Evolutionary conservation across 2,329 filamentous ascomycete genomes (phyloP).

Genomic region (Cryphonectria parasitica): DNA sequence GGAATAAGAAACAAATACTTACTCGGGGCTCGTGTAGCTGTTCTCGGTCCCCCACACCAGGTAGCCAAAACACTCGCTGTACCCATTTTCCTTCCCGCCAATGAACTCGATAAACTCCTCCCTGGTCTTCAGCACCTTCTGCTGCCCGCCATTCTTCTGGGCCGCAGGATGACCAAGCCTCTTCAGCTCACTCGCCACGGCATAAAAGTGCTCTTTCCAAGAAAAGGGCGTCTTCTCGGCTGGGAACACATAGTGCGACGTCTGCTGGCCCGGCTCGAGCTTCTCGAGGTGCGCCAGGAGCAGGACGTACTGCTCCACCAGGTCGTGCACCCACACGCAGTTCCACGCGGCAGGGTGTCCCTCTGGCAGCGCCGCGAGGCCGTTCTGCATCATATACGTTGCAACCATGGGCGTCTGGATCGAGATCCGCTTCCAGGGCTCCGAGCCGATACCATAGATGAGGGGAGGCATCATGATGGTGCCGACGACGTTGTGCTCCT

Average conservation of each 20-base stretch:
- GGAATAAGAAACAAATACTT: conserved; percentile 1
- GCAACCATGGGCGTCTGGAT: conserved; percentile 29
- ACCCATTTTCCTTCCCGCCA: conserved; percentile 23
- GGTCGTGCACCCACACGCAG: conserved; percentile 29
- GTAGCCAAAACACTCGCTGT: conserved; percentile 26
- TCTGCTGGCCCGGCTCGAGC: conserved; percentile 27
- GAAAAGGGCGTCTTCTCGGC: conserved; percentile 24
- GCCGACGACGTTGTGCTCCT: conserved; percentile 26
- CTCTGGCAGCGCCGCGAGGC: conserved; percentile 21
- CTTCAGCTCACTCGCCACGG: conserved; percentile 25
- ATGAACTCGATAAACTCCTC: conserved; percentile 28
- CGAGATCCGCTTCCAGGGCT: conserved; percentile 25
- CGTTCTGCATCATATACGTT: conserved; percentile 27
- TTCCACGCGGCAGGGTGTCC: conserved; percentile 23
- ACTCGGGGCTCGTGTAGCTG: conserved; percentile 30
- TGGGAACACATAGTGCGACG: conserved; percentile 28
- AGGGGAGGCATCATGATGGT: conserved; percentile 29
- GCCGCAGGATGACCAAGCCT: conserved; percentile 23
- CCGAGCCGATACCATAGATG: conserved; percentile 26
- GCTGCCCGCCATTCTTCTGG: conserved; percentile 21
- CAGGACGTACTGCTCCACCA: conserved; percentile 25
- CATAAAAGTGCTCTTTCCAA: conserved; percentile 29
- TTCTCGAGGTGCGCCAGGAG: conserved; percentile 25
- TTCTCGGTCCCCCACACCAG: conserved; percentile 27
- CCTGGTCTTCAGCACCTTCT: conserved; percentile 13